Base-by-base conservation (phyloP, 2,329 filamentous ascomycete species). In the Diaporthe citriasiana region DNA sequence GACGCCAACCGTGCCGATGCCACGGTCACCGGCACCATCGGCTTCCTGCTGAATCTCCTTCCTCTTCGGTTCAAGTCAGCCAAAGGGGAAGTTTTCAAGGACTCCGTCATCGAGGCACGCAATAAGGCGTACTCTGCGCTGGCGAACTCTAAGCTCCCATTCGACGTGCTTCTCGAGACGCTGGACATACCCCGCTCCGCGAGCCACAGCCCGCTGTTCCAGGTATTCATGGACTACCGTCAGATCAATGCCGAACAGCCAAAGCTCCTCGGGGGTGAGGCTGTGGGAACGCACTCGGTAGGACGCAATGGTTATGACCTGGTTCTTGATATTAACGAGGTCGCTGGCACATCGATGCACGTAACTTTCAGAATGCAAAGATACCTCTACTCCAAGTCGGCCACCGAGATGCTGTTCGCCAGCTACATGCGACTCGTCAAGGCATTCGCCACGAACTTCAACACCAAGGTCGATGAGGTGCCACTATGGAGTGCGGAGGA, bases 21-120 rank as follows among this genome's bases (percentile, higher is more conserved):
- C 15, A 74, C 80, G 1, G 71, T 82, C 2, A 73, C 78, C 10
- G 71, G 77, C 0, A 87, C 78, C 3, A 77, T 89, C 1, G 89
- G 89, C 1, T 78, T 84, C 55, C 85, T 86, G 53, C 73, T 89
- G 3, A 89, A 90, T 73, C 77, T 89, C 0, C 78, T 90, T 0
- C 83, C 88, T 2, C 60, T 89, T 0, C 80, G 81, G 0, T 84
- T 89, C 73, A 42, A 77, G 1, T 57, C 76, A 33, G n/a, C 76
- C 38, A 22, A 65, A 33, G 45, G 59, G 40, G 74, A 81, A 15
- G 77, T 78, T 0, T 85, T 85, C 72, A 76, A 72, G 0, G 79
- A 83, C 6, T 76, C 77, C 2, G 73, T 86, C n/a, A 27, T 30
- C 1, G 71, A 76, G 15, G 68, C 76, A 17, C 74, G 72, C 5